Evolutionary conservation across 108 stramenopile genomes (phyloP).

Genomic region (Fragilariopsis cylindrus): DNA sequence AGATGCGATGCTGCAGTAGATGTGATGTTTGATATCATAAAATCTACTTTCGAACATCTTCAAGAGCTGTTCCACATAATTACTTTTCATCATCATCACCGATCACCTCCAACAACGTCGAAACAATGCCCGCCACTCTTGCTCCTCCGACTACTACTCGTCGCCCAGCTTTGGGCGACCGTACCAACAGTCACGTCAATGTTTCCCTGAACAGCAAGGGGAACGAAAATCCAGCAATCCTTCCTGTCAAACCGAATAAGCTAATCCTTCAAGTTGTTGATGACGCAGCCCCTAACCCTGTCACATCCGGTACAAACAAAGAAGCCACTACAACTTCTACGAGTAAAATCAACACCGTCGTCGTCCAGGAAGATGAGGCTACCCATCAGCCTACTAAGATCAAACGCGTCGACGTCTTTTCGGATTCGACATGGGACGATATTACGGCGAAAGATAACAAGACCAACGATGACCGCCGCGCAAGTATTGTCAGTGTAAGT

Average conservation of each 20-base stretch:
- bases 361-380: background rate
- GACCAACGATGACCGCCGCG: background rate
- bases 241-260: background rate
- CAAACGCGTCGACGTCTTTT: background rate
- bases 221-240: background rate
- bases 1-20: too few species aligned
- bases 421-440: background rate
- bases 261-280: background rate
- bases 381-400: background rate
- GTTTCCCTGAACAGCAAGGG: background rate
- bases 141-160: background rate
- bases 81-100: background rate
- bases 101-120: background rate
- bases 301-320: background rate
- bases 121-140: background rate
- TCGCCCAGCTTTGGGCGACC: background rate
- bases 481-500: slow-evolving; percentile 8
- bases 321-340: background rate
- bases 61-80: background rate
- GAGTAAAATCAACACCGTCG: background rate
- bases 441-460: background rate
- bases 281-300: background rate
- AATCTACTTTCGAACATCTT: too few species aligned
- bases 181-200: background rate
- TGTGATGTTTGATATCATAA: too few species aligned